Percentiles rank a stretch among this genome's conserved stretches.
Evolutionary conservation across 441 rosid species (phyloP).

Genomic region (Hura crepitans): DNA sequence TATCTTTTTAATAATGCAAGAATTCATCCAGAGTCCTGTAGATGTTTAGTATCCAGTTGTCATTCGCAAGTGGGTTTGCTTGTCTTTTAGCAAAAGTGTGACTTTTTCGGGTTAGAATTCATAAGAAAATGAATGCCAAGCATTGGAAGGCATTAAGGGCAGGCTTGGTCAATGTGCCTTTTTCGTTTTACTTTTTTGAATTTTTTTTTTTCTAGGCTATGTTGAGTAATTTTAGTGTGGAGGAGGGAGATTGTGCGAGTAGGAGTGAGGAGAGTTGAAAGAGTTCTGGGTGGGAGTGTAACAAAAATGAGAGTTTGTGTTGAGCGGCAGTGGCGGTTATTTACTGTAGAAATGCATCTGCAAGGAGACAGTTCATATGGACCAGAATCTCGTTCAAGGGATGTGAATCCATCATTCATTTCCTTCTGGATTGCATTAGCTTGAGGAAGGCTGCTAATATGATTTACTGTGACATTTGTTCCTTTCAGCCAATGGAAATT

Average conservation of each 20-base stretch:
- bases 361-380: conserved; percentile 53
- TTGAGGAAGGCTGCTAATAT: conserved; percentile 61
- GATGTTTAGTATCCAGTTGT: conserved; percentile 27
- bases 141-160: conserved; percentile 8
- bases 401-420: conserved; percentile 49
- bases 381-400: conserved; percentile 44
- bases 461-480: conserved; percentile 71
- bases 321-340: conserved; percentile 25
- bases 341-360: conserved; percentile 28
- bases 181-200: not conserved
- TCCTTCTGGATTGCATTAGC: conserved; percentile 61
- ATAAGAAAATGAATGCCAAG: conserved; percentile 6
- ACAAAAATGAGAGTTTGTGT: conserved; percentile 15
- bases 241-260: conserved; percentile 5
- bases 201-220: not conserved
- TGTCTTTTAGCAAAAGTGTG: conserved; percentile 18
- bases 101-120: conserved; percentile 20
- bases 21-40: conserved; percentile 34
- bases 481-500: conserved; percentile 97
- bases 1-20: conserved; percentile 42
- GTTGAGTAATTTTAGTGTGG: not conserved
- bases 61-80: conserved; percentile 22
- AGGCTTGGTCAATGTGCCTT: conserved; percentile 4
- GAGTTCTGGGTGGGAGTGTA: conserved; percentile 10
- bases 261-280: not conserved